Evolutionary conservation across 1,284 basidiomycete species (phyloP).

Genomic region (Fomitopsis betulina): DNA sequence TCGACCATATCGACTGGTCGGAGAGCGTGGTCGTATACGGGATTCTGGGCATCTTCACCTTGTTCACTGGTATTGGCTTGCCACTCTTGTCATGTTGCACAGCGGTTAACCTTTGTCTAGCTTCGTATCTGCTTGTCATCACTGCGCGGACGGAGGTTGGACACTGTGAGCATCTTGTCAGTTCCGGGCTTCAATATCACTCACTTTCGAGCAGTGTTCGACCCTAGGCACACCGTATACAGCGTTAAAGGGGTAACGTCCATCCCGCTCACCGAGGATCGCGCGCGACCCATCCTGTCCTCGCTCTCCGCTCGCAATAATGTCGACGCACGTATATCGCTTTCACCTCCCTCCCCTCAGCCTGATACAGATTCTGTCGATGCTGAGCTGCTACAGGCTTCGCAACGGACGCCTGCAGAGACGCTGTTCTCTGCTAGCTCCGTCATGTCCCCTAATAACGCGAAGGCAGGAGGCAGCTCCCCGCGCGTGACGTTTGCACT

Average conservation of each 20-base stretch:
- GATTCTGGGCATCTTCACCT: constrained; percentile 62
- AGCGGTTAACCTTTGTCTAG: constrained; percentile 31
- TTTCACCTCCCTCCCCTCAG: constrained; percentile 26
- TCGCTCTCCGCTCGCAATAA: constrained; percentile 46
- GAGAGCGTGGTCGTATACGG: constrained; percentile 62
- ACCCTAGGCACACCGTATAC: constrained; percentile 55
- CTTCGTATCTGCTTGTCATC: constrained; percentile 68
- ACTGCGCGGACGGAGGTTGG: constrained; percentile 57
- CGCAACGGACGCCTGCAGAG: constrained; percentile 11
- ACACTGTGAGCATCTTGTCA: constrained; percentile 42
- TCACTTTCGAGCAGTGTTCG: constrained; percentile 46
- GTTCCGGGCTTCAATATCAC: not conserved
- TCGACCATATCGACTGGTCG: constrained; percentile 42
- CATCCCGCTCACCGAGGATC: constrained; percentile 60
- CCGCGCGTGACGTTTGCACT: constrained; percentile 46
- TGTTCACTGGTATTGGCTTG: constrained; percentile 54
- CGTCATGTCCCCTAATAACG: not conserved
- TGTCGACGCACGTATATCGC: constrained; percentile 39
- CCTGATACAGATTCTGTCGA: constrained; percentile 7
- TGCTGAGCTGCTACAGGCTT: not conserved
- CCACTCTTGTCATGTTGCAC: not conserved
- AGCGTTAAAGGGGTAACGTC: constrained; percentile 60
- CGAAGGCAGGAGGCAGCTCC: constrained; percentile 9
- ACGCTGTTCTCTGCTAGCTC: not conserved
- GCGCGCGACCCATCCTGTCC: constrained; percentile 48